A percentile compares a stretch with the other conserved stretches of the same genome.
Conservation (phyloP, 192 early-diverging fungal genomes). For the Lobosporangium transversale region DNA sequence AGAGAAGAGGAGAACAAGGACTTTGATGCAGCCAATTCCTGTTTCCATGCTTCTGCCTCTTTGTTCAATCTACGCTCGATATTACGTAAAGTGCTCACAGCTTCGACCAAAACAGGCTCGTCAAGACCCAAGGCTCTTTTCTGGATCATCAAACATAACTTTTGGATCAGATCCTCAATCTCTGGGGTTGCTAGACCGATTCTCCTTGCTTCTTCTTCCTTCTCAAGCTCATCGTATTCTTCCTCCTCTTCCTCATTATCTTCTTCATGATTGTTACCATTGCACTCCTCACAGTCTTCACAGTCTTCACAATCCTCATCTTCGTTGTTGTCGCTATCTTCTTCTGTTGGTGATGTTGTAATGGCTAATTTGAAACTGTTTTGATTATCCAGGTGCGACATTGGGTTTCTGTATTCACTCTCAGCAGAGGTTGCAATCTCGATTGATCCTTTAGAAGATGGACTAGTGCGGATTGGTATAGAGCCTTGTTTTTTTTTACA, state of each 20-base stretch:
- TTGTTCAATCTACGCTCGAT: slow-evolving; percentile 33
- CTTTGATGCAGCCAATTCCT: slow-evolving; percentile 7
- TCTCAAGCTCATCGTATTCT: slow-evolving; percentile 27
- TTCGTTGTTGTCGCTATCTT: background rate
- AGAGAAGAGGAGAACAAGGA: slow-evolving; percentile 23
- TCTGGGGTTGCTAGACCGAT: slow-evolving; percentile 34
- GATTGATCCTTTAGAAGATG: background rate
- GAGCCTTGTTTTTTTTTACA: background rate
- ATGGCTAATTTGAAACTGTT: background rate
- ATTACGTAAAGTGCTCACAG: slow-evolving; percentile 33
- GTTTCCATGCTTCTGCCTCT: slow-evolving; percentile 16
- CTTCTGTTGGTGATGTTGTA: background rate
- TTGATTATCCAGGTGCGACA: slow-evolving; percentile 7
- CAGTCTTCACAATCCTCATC: background rate
- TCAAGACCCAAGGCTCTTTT: slow-evolving; percentile 40
- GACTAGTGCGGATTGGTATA: slow-evolving; percentile 9
- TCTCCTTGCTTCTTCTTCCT: slow-evolving; percentile 38
- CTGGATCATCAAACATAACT: slow-evolving; percentile 43
- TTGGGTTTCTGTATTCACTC: slow-evolving; percentile 34
- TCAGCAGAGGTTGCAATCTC: slow-evolving; percentile 16
- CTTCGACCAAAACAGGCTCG: slow-evolving; percentile 37
- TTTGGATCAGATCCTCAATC: slow-evolving; percentile 49
- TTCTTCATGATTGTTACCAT: slow-evolving; percentile 2
- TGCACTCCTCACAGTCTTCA: slow-evolving; percentile 14
- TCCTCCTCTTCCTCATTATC: slow-evolving; percentile 13